These are phyloP conservation scores for Cryptococcus deneoformans DNA, from an alignment of 1,284 basidiomycete species.

Conservation along the genomic window DNA sequence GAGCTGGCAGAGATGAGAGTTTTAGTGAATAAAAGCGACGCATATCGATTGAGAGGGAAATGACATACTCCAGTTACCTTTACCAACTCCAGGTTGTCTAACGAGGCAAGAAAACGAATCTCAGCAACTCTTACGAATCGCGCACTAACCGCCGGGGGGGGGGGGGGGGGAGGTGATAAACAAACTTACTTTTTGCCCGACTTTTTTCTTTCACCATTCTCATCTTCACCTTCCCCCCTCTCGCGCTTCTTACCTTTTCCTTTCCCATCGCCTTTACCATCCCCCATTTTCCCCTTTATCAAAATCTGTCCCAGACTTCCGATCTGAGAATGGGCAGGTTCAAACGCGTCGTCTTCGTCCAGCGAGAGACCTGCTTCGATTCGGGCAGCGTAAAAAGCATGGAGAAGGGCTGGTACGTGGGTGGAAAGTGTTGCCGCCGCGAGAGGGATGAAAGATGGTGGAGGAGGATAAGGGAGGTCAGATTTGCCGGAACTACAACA, in stretches of 20 bases:
- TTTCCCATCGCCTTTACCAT: neutral
- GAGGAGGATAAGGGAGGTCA: conserved; percentile 71
- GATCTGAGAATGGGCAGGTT: conserved; percentile 36
- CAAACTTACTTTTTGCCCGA: conserved; percentile 25
- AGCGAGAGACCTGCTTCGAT: conserved; percentile 48
- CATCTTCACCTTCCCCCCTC: conserved; percentile 2
- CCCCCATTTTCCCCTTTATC: conserved; percentile 19
- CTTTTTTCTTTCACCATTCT: conserved; percentile 15
- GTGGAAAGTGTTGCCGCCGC: conserved; percentile 62
- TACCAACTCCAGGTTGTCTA: conserved; percentile 26
- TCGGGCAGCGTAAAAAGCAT: conserved; percentile 64
- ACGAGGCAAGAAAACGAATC: neutral
- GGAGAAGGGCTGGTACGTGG: conserved; percentile 78
- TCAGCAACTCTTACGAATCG: neutral
- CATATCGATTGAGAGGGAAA: too few relatives aligned
- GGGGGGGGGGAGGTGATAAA: neutral
- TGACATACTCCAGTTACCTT: conserved; percentile 47
- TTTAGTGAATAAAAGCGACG: neutral
- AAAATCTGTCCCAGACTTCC: conserved; percentile 46
- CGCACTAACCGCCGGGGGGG: neutral
- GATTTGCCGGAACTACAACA: neutral
- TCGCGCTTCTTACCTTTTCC: conserved; percentile 18
- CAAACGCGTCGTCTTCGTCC: conserved; percentile 39
- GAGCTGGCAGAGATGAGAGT: neutral
- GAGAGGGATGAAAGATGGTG: conserved; percentile 73